Conservation (phyloP, 148 eudicot genomes). For the Drosera capensis region DNA sequence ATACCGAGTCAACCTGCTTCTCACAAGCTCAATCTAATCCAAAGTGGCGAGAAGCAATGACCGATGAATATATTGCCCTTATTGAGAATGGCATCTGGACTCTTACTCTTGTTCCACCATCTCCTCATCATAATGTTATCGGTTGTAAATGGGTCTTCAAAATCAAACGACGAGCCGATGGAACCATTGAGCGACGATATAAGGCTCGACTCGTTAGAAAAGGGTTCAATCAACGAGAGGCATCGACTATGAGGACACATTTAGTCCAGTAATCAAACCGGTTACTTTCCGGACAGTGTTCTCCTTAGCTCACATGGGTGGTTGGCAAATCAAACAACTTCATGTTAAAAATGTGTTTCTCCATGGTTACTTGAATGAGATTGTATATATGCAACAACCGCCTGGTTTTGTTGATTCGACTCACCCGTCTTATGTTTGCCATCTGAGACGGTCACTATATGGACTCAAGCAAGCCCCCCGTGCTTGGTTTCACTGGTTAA, state of each 20-base stretch:
- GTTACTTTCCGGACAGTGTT: not conserved
- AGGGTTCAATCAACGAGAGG: not conserved
- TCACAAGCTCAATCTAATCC: too few relatives aligned
- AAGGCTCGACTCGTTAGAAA: not conserved
- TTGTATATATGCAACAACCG: not conserved
- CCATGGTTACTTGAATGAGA: not conserved
- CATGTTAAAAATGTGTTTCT: not conserved
- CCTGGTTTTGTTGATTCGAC: too few relatives aligned
- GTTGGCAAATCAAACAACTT: not conserved
- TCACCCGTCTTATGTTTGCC: too few relatives aligned
- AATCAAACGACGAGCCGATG: not conserved
- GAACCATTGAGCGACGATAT: not conserved
- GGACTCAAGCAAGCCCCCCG: constrained; percentile 1
- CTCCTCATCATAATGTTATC: not conserved
- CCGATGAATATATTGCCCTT: not conserved
- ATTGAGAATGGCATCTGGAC: not conserved
- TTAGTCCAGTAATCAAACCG: constrained; percentile 1
- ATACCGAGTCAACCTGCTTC: too few relatives aligned
- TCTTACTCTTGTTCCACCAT: not conserved
- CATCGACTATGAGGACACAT: not conserved
- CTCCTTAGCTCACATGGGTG: not conserved
- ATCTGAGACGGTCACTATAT: not conserved
- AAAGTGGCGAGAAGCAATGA: not conserved
- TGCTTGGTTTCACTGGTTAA: not conserved
- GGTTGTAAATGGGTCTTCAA: not conserved